Evolutionary conservation across 2,329 filamentous ascomycete species (phyloP).

Genomic region (Colletotrichum camelliae): DNA sequence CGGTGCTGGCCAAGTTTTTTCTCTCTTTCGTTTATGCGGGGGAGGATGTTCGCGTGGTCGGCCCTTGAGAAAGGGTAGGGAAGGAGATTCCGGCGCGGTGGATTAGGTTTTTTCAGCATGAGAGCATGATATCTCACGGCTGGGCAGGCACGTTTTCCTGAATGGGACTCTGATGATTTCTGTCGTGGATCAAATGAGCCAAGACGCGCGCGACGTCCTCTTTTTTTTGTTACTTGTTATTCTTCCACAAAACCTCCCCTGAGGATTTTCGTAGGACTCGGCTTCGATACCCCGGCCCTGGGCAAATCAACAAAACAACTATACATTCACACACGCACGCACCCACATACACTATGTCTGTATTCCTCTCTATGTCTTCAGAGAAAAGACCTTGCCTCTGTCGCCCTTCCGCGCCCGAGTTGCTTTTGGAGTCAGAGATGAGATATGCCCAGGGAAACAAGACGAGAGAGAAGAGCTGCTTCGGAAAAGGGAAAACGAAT

Average conservation of each 20-base stretch:
- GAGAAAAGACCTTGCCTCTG: neutral
- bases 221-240: neutral
- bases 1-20: slow-evolving; percentile 13
- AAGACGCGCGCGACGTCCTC: neutral
- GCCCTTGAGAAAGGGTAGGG: neutral
- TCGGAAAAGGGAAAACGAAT: neutral
- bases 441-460: slow-evolving; percentile 23
- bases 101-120: slow-evolving; percentile 1
- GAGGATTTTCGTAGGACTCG: slow-evolving; percentile 12
- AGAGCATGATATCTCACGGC: slow-evolving; percentile 22
- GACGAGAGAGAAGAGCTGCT: neutral
- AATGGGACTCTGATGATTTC: slow-evolving; percentile 21
- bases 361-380: slow-evolving; percentile 1
- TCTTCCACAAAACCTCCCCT: neutral
- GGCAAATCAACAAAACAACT: slow-evolving; percentile 10
- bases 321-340: neutral
- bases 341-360: neutral
- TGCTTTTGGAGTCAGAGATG: neutral
- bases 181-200: neutral
- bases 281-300: slow-evolving; percentile 17
- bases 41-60: neutral
- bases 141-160: slow-evolving; percentile 8
- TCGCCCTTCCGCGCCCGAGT: neutral
- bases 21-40: slow-evolving; percentile 22
- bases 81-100: neutral